Percentiles rank a stretch among this genome's conserved stretches.
Evolutionary conservation across 2,329 filamentous ascomycete genomes (phyloP).

Genomic region (Talaromyces sp.): DNA sequence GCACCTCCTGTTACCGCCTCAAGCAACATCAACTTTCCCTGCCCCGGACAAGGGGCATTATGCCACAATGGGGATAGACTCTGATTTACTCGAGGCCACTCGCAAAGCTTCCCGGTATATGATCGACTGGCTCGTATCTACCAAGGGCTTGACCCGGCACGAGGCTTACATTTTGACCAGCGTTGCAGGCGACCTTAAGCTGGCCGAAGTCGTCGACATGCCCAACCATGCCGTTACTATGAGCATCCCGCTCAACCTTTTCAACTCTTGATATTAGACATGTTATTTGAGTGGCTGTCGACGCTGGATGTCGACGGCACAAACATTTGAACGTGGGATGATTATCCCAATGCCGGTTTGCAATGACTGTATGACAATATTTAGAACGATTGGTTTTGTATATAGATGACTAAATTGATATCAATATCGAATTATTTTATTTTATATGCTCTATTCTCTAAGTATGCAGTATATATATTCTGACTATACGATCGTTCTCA

Average conservation of each 20-base stretch:
- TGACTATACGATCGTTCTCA: background rate
- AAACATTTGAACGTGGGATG: too few species aligned
- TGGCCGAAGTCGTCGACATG: slow-evolving; percentile 51
- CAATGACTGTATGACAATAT: background rate
- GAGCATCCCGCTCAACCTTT: slow-evolving; percentile 45
- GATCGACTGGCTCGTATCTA: slow-evolving; percentile 45
- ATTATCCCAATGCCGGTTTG: background rate
- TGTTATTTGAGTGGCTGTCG: background rate
- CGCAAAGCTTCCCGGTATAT: slow-evolving; percentile 45
- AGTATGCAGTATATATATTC: background rate
- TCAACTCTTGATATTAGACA: slow-evolving; percentile 19
- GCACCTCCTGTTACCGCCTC: slow-evolving; percentile 41
- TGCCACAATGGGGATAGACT: slow-evolving; percentile 44
- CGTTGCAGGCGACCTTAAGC: slow-evolving; percentile 46
- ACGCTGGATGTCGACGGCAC: background rate
- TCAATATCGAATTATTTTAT: background rate
- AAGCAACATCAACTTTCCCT: slow-evolving; percentile 16
- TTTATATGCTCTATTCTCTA: background rate
- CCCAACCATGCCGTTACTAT: slow-evolving; percentile 50
- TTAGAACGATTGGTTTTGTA: background rate
- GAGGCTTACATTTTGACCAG: slow-evolving; percentile 52
- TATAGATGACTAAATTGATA: background rate
- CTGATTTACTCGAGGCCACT: slow-evolving; percentile 45
- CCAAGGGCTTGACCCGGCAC: slow-evolving; percentile 40
- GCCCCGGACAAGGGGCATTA: slow-evolving; percentile 37